Evolutionary conservation across 805 yeast genomes (phyloP).

Genomic region (Hanseniaspora pseudoguilliermondii): DNA sequence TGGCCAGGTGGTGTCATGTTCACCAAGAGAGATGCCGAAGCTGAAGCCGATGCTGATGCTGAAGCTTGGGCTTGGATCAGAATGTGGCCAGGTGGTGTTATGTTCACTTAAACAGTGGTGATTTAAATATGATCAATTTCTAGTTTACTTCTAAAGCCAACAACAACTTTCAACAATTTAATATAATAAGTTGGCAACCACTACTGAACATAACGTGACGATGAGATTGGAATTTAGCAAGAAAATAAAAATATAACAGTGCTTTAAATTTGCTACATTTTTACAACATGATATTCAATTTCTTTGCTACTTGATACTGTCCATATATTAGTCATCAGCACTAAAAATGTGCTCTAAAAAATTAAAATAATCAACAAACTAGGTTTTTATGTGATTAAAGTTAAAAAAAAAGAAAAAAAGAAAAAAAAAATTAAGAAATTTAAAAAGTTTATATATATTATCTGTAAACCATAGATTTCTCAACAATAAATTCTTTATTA

Average conservation of each 20-base stretch:
- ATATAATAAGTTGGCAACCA: neutral
- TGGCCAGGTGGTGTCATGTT: constrained; percentile 22
- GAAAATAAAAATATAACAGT: neutral
- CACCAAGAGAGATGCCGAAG: constrained; percentile 18
- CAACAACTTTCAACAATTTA: too few species aligned
- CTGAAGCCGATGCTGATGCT: constrained; percentile 20
- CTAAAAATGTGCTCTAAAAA: too few species aligned
- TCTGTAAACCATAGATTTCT: too few species aligned
- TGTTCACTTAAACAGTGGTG: constrained; percentile 13
- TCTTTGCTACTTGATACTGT: neutral
- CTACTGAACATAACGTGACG: neutral
- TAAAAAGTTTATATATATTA: too few species aligned
- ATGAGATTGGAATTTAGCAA: neutral
- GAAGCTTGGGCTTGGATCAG: constrained; percentile 20
- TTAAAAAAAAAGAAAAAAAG: too few species aligned
- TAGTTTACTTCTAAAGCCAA: neutral
- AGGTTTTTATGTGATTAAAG: too few species aligned
- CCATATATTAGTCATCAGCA: too few species aligned
- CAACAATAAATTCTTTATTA: too few species aligned
- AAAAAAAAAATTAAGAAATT: too few species aligned
- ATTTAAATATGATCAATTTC: neutral
- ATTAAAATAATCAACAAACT: too few species aligned
- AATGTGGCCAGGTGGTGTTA: constrained; percentile 20
- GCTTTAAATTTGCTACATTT: neutral
- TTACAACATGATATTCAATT: neutral